A percentile compares a stretch with the other conserved stretches of the same genome.
phyloP scores from a whole-genome alignment of 331 rosid genomes.

The Spiraea crenata region DNA sequence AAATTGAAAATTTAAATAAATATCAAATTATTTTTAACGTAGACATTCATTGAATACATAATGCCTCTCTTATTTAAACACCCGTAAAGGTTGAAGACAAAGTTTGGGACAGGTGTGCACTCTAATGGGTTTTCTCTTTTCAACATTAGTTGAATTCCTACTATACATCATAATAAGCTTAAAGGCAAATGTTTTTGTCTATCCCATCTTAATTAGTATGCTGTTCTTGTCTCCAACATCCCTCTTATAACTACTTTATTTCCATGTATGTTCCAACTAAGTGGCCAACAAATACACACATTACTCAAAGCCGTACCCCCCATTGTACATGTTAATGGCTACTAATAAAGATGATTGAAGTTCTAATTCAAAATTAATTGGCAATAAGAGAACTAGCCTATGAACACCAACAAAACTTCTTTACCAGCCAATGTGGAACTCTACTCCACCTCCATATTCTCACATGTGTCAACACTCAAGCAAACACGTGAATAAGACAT shows the following conservation, averaged over 20 bases:
- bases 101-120: conserved; percentile 15
- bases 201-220: conserved; percentile 19
- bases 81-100: background rate
- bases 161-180: conserved; percentile 1
- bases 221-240: conserved; percentile 33
- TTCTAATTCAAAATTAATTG: too few species aligned
- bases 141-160: conserved; percentile 14
- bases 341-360: conserved; percentile 9
- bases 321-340: conserved; percentile 23
- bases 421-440: too few species aligned
- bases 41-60: too few species aligned
- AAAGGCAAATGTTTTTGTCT: conserved; percentile 4
- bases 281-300: conserved; percentile 53
- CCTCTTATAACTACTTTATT: conserved; percentile 12
- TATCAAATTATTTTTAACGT: too few species aligned
- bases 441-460: too few species aligned
- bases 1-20: too few species aligned
- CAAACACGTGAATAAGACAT: too few species aligned
- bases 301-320: conserved; percentile 22
- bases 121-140: background rate
- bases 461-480: too few species aligned
- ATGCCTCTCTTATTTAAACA: background rate
- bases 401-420: too few species aligned
- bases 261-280: conserved; percentile 9
- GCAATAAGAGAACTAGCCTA: too few species aligned